A percentile compares a stretch with the other conserved stretches of the same genome.
phyloP scores from a whole-genome alignment of 192 early-diverging fungal genomes.

The Piromyces finnis region DNA sequence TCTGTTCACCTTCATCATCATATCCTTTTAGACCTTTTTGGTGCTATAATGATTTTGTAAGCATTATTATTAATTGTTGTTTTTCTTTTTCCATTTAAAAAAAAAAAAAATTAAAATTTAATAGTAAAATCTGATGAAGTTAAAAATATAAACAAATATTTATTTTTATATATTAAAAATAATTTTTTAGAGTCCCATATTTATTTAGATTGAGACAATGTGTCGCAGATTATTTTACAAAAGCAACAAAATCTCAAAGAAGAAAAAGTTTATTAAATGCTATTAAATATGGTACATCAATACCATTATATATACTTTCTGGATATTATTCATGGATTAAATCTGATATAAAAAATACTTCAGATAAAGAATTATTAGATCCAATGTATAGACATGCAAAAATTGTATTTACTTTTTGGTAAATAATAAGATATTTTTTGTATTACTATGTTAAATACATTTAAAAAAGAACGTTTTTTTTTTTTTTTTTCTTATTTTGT shows the following conservation, averaged over 20 bases:
- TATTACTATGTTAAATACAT: too few species aligned
- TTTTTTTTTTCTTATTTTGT: too few species aligned
- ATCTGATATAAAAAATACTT: not conserved
- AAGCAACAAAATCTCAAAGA: slow-evolving; percentile 20
- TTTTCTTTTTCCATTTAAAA: too few species aligned
- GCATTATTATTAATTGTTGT: too few species aligned
- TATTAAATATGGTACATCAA: slow-evolving; percentile 71
- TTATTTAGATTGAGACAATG: slow-evolving; percentile 65
- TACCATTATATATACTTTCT: slow-evolving; percentile 51
- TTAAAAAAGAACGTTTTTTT: too few species aligned
- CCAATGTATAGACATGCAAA: not conserved
- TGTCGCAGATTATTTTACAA: slow-evolving; percentile 41
- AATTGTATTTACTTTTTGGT: slow-evolving; percentile 28
- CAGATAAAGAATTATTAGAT: slow-evolving; percentile 3
- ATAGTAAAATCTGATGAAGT: too few species aligned
- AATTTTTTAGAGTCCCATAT: slow-evolving; percentile 41
- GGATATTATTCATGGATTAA: slow-evolving; percentile 17
- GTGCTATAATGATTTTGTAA: not conserved
- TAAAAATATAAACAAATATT: too few species aligned
- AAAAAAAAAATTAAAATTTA: too few species aligned
- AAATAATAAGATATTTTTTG: too few species aligned
- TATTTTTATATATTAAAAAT: too few species aligned
- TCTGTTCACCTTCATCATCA: not conserved
- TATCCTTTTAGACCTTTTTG: not conserved
- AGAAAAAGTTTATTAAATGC: slow-evolving; percentile 77